phyloP scores from a whole-genome alignment of 164 flowering plant species.

The Vitis labrusca region DNA sequence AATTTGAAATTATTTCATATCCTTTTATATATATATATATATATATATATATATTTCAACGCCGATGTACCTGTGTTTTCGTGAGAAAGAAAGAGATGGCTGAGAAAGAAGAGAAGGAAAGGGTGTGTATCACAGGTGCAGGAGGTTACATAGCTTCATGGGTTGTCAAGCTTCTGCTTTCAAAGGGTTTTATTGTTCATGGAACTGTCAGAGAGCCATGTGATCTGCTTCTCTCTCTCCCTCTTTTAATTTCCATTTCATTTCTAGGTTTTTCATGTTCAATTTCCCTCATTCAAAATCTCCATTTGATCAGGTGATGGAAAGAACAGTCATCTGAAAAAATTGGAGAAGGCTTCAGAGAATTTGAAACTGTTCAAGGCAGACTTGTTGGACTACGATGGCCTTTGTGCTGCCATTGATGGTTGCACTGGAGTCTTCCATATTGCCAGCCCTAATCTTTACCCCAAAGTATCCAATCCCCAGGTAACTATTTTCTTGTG shows the following conservation, averaged over 20 bases:
- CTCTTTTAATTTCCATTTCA: not conserved
- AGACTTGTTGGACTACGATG: conserved; percentile 23
- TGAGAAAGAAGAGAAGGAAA: not conserved
- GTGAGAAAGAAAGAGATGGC: too few species aligned
- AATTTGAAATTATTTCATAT: too few species aligned
- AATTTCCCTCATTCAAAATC: too few species aligned
- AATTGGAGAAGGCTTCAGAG: conserved; percentile 24
- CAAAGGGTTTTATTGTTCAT: conserved; percentile 29
- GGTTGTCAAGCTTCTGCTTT: conserved; percentile 32
- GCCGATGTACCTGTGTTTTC: too few species aligned
- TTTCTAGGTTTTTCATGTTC: not conserved
- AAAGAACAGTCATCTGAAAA: conserved; percentile 25
- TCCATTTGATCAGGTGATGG: conserved; percentile 15
- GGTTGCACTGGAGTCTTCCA: conserved; percentile 32
- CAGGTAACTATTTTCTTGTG: conserved; percentile 12
- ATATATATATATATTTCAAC: too few species aligned
- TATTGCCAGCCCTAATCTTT: conserved; percentile 25
- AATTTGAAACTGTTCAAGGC: conserved; percentile 24
- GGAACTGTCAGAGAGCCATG: conserved; percentile 32
- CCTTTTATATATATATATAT: too few species aligned
- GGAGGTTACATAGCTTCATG: conserved; percentile 31
- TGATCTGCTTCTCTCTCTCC: not conserved
- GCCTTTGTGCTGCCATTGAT: conserved; percentile 15
- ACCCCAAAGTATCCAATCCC: not conserved
- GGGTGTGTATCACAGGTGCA: conserved; percentile 23